These are phyloP conservation scores for Thozetella sp. DNA, from an alignment of 495 filamentous ascomycete genomes.

Conservation along the genomic window DNA sequence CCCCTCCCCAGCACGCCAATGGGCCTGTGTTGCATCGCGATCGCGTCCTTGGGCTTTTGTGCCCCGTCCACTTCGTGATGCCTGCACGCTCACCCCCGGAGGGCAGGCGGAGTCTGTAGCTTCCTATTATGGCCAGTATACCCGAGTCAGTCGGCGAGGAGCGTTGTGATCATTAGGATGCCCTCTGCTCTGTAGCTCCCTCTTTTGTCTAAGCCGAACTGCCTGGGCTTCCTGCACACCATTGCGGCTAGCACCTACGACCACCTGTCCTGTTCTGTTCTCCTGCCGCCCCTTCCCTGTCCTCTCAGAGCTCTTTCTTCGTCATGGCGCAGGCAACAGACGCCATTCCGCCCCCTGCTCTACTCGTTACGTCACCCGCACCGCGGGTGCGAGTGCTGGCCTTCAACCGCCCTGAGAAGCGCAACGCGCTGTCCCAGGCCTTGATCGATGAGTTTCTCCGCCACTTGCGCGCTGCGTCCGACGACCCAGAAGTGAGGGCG, in stretches of 20 bases:
- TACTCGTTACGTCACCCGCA: slow-evolving; percentile 8
- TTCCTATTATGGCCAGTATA: neutral
- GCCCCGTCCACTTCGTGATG: neutral
- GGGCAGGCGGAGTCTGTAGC: neutral
- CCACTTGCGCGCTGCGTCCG: slow-evolving; percentile 18
- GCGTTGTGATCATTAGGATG: neutral
- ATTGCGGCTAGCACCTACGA: neutral
- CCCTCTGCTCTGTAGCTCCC: neutral
- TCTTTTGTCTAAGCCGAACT: neutral
- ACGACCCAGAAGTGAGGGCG: slow-evolving; percentile 23
- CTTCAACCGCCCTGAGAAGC: slow-evolving; percentile 33
- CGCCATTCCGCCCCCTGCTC: slow-evolving; percentile 4
- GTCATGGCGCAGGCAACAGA: neutral
- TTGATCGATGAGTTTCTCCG: slow-evolving; percentile 24
- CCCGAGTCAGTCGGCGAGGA: neutral
- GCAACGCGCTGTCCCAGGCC: slow-evolving; percentile 37
- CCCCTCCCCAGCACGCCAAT: no score
- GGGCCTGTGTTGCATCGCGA: no score
- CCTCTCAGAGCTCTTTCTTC: neutral
- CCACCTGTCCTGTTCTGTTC: neutral
- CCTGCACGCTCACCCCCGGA: neutral
- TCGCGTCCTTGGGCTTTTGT: no score
- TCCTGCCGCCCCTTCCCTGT: neutral
- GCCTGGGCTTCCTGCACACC: neutral
- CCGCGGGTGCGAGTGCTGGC: slow-evolving; percentile 24